Evolutionary conservation across 129 eudicot genomes (phyloP).

Genomic region (Solidago caesia): DNA sequence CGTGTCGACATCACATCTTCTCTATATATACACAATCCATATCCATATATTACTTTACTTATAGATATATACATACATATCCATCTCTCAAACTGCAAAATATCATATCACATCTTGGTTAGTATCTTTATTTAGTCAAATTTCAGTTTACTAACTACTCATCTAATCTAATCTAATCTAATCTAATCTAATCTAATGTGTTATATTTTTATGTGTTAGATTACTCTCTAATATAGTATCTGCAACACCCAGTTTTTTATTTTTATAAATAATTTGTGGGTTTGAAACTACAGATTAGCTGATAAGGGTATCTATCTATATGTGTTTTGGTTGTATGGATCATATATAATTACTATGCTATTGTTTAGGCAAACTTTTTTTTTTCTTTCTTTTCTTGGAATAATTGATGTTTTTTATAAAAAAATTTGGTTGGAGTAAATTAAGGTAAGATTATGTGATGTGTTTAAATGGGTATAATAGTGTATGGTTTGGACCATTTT

Average conservation of each 20-base stretch:
- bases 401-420: not conserved
- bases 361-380: not conserved
- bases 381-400: not conserved
- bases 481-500: not conserved
- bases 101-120: no score
- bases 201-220: not conserved
- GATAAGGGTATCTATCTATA: no score
- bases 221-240: constrained; percentile 20
- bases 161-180: not conserved
- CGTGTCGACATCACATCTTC: constrained; percentile 22
- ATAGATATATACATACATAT: not conserved
- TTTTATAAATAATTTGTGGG: not conserved
- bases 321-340: not conserved
- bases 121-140: no score
- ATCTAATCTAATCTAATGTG: not conserved
- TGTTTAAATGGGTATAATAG: not conserved
- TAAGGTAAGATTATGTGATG: not conserved
- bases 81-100: not conserved
- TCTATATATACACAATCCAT: not conserved
- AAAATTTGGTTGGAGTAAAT: not conserved
- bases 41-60: no score
- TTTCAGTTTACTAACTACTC: no score
- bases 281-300: not conserved
- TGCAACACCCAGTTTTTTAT: not conserved
- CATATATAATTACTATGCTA: not conserved